phyloP scores from a whole-genome alignment of 2,329 filamentous ascomycete genomes.

The Penicillium digitatum region DNA sequence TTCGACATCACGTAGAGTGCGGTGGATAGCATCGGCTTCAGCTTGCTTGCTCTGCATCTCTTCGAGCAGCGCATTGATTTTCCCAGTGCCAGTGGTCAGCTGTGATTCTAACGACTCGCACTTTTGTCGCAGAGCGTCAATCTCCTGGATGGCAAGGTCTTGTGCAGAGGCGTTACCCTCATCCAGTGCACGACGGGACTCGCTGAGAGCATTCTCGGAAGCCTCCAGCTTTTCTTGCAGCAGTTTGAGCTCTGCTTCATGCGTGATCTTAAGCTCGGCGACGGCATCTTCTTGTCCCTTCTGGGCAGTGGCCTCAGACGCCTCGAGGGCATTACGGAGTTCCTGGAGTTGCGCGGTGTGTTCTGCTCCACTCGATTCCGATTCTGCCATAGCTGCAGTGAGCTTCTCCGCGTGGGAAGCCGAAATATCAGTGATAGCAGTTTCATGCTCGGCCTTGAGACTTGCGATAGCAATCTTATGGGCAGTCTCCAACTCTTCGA shows the following conservation, averaged over 20 bases:
- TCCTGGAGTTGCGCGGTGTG: constrained; percentile 35
- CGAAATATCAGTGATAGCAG: constrained; percentile 23
- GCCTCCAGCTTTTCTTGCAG: constrained; percentile 35
- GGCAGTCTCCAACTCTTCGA: constrained; percentile 27
- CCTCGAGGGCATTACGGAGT: constrained; percentile 33
- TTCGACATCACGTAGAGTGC: constrained; percentile 37
- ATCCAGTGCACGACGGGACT: constrained; percentile 35
- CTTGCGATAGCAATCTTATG: constrained; percentile 30
- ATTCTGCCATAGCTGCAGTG: constrained; percentile 29
- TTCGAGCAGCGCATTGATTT: constrained; percentile 35
- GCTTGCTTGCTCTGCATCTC: constrained; percentile 36
- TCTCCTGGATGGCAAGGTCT: constrained; percentile 34
- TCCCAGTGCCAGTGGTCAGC: constrained; percentile 28
- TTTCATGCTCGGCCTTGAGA: constrained; percentile 31
- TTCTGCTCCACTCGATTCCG: constrained; percentile 28
- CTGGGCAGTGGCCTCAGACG: constrained; percentile 28
- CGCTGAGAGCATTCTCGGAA: constrained; percentile 33
- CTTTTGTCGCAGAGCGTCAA: constrained; percentile 36
- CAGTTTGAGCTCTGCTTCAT: constrained; percentile 32
- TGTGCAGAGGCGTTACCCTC: constrained; percentile 33
- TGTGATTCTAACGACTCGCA: constrained; percentile 33
- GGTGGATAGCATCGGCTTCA: constrained; percentile 38
- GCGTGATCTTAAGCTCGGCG: constrained; percentile 29
- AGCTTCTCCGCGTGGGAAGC: constrained; percentile 36
- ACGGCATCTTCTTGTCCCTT: constrained; percentile 32